phyloP scores from a whole-genome alignment of 371 early-diverging fungal genomes.

The Syncephalis fuscata region DNA sequence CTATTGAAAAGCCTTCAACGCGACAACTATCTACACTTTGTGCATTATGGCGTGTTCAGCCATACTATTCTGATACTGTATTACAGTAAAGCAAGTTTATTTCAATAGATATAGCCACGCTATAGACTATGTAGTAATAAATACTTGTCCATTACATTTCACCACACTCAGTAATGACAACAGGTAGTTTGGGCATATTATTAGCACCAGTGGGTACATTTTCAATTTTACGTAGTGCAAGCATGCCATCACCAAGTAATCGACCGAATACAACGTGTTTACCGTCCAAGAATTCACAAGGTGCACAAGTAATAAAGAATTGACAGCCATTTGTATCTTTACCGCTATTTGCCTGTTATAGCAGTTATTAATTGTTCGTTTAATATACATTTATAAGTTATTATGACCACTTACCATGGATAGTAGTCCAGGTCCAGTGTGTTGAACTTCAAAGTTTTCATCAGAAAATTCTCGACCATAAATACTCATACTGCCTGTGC shows the following conservation, averaged over 20 bases:
- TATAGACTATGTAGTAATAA: too few species aligned
- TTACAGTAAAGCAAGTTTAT: too few species aligned
- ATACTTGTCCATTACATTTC: neutral
- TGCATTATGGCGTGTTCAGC: too few species aligned
- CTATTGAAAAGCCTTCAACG: too few species aligned
- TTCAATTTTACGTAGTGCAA: conserved; percentile 79
- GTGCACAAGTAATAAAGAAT: conserved; percentile 92
- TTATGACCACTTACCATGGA: conserved; percentile 72
- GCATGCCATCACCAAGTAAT: conserved; percentile 62
- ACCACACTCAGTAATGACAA: conserved; percentile 59
- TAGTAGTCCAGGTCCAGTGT: conserved; percentile 77
- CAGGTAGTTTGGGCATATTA: conserved; percentile 76
- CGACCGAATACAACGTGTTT: conserved; percentile 88
- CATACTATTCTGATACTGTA: too few species aligned
- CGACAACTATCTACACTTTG: too few species aligned
- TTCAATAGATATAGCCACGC: too few species aligned
- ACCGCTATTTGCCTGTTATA: conserved; percentile 72
- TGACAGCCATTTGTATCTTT: conserved; percentile 89
- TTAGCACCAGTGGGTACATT: conserved; percentile 81
- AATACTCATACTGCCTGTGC: conserved; percentile 92
- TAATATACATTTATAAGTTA: neutral
- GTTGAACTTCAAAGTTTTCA: conserved; percentile 92
- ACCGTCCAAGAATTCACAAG: conserved; percentile 77
- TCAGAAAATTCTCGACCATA: conserved; percentile 93
- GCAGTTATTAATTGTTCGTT: neutral